Percentiles rank a stretch among this genome's conserved stretches.
phyloP scores from a whole-genome alignment of 2,329 filamentous ascomycete genomes.

The Elsinoe perseae region DNA sequence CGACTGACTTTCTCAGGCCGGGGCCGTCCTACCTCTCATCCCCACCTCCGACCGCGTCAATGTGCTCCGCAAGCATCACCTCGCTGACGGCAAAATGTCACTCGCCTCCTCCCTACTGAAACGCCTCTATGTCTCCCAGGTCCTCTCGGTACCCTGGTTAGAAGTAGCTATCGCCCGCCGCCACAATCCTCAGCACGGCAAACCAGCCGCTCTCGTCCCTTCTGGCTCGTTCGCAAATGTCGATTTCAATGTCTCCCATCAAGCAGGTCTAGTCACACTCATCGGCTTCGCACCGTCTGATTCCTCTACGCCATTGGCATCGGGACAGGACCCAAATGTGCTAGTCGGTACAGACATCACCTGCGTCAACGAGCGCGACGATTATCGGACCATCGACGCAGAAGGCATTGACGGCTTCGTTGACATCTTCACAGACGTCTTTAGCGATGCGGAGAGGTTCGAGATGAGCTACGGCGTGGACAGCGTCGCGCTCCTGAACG shows the following conservation, averaged over 20 bases:
- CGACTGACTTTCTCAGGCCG: conserved; percentile 29
- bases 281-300: conserved; percentile 41
- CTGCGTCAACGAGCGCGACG: conserved; percentile 60
- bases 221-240: conserved; percentile 35
- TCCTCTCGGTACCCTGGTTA: conserved; percentile 53
- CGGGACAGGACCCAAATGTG: conserved; percentile 24
- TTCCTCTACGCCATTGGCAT: conserved; percentile 18
- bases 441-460: conserved; percentile 53
- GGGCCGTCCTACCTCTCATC: conserved; percentile 37
- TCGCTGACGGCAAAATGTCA: conserved; percentile 62
- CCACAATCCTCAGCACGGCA: conserved; percentile 45
- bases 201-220: conserved; percentile 43
- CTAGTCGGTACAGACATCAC: conserved; percentile 70
- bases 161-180: conserved; percentile 49
- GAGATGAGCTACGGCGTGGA: conserved; percentile 53
- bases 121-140: conserved; percentile 57
- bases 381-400: conserved; percentile 51
- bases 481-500: conserved; percentile 39
- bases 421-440: conserved; percentile 64
- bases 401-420: conserved; percentile 61
- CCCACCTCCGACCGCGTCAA: conserved; percentile 47
- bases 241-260: conserved; percentile 73
- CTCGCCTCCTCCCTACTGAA: conserved; percentile 68
- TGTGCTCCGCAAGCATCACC: conserved; percentile 46
- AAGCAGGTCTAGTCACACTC: conserved; percentile 65